Conservation (phyloP, 1,284 basidiomycete species). For the Ceratobasidium papillatum region DNA sequence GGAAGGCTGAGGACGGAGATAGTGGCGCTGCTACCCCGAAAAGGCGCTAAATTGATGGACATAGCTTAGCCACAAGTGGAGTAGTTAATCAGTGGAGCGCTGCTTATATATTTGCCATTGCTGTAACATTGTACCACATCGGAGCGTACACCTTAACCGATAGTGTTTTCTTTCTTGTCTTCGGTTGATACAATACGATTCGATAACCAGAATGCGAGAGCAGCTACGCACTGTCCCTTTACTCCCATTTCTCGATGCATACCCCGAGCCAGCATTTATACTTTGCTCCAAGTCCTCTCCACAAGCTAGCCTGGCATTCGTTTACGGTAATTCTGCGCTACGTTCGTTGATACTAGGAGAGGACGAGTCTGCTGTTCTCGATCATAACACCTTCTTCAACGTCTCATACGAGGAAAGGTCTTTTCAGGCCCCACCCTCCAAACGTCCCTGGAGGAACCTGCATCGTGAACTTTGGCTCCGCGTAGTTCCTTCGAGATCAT, state of each 20-base stretch:
- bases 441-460: not conserved
- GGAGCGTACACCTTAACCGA: not conserved
- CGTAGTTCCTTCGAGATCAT: not conserved
- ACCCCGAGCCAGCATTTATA: conserved; percentile 7
- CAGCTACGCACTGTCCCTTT: not conserved
- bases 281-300: conserved; percentile 10
- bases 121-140: not conserved
- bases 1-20: conserved; percentile 71
- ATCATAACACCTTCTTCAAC: conserved; percentile 15
- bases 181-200: not conserved
- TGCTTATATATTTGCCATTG: not conserved
- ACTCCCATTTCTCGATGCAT: conserved; percentile 4
- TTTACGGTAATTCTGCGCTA: conserved; percentile 4
- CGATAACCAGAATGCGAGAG: not conserved
- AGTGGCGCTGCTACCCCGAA: conserved; percentile 44
- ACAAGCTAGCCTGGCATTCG: not conserved
- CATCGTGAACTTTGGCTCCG: not conserved
- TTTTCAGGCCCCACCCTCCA: not conserved
- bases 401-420: not conserved
- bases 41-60: conserved; percentile 1
- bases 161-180: not conserved
- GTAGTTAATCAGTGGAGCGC: not conserved
- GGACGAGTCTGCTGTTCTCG: not conserved
- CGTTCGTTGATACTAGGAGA: not conserved
- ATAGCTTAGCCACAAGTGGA: not conserved